Percentiles rank a stretch among this genome's conserved stretches.
Conservation (phyloP, 352 stramenopile genomes). For the Albugo candida region DNA sequence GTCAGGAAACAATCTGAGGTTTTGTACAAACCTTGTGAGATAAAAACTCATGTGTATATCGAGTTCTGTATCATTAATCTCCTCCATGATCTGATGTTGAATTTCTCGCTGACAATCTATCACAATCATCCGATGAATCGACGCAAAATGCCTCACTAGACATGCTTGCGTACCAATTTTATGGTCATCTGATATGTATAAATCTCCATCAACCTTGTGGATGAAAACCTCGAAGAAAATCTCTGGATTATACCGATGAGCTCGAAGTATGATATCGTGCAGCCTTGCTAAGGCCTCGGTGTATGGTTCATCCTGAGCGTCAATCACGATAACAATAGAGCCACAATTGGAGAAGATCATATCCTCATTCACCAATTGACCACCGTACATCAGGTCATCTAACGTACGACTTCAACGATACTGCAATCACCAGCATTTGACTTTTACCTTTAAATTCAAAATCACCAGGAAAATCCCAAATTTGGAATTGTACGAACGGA, state of each 20-base stretch:
- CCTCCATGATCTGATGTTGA: constrained; percentile 92
- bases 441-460: constrained; percentile 68
- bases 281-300: constrained; percentile 71
- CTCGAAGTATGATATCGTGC: constrained; percentile 74
- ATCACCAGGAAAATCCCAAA: constrained; percentile 97
- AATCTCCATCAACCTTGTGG: constrained; percentile 97
- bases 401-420: constrained; percentile 8
- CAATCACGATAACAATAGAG: constrained; percentile 94
- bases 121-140: background rate
- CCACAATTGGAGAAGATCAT: constrained; percentile 84
- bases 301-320: constrained; percentile 91
- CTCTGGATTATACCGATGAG: constrained; percentile 85
- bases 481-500: constrained; percentile 95
- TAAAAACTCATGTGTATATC: constrained; percentile 89
- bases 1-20: background rate
- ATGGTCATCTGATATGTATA: constrained; percentile 96
- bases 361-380: constrained; percentile 78
- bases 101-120: constrained; percentile 92
- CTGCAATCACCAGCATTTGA: too few relatives aligned
- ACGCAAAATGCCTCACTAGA: background rate
- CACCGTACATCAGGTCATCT: constrained; percentile 77
- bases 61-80: constrained; percentile 87
- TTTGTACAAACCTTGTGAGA: constrained; percentile 26
- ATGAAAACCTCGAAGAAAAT: constrained; percentile 98
- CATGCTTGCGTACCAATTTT: constrained; percentile 76